Percentiles rank a stretch among this genome's conserved stretches.
phyloP scores from a whole-genome alignment of 768 basidiomycete genomes.

The Lactifluus volemus region DNA sequence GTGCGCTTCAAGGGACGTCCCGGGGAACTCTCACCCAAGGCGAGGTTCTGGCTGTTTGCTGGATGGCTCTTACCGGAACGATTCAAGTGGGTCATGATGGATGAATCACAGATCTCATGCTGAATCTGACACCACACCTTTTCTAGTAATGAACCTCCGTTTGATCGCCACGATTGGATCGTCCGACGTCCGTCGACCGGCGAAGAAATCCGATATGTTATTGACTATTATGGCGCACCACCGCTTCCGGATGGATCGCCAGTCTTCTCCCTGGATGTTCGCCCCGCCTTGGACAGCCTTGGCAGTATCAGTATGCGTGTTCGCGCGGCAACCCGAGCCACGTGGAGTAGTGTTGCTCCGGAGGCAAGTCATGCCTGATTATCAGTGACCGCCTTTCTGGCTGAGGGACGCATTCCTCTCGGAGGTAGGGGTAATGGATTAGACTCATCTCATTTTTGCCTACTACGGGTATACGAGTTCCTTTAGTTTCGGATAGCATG shows the following conservation, averaged over 20 bases:
- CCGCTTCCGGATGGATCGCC: constrained; percentile 86
- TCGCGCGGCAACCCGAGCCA: constrained; percentile 23
- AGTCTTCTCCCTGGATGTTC: constrained; percentile 91
- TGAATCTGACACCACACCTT: not conserved
- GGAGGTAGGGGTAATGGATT: not conserved
- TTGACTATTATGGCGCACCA: constrained; percentile 96
- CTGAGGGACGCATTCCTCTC: not conserved
- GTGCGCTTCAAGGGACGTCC: constrained; percentile 84
- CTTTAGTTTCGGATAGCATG: not conserved
- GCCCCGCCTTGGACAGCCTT: constrained; percentile 86
- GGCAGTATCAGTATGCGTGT: constrained; percentile 58
- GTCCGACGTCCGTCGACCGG: constrained; percentile 72
- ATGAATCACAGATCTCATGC: not conserved
- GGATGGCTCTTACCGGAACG: constrained; percentile 83
- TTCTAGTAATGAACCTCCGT: constrained; percentile 78
- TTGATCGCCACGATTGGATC: constrained; percentile 94
- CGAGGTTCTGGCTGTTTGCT: constrained; percentile 75
- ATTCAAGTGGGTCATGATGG: constrained; percentile 60
- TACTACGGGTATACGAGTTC: not conserved
- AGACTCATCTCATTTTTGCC: not conserved
- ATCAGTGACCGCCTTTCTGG: not conserved
- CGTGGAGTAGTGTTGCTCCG: constrained; percentile 3
- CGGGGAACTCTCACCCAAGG: constrained; percentile 92
- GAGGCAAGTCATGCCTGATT: constrained; percentile 5
- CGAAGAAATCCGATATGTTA: constrained; percentile 88